Conservation (phyloP, 83 land plant species). For the Diphasiastrum complanatum region DNA sequence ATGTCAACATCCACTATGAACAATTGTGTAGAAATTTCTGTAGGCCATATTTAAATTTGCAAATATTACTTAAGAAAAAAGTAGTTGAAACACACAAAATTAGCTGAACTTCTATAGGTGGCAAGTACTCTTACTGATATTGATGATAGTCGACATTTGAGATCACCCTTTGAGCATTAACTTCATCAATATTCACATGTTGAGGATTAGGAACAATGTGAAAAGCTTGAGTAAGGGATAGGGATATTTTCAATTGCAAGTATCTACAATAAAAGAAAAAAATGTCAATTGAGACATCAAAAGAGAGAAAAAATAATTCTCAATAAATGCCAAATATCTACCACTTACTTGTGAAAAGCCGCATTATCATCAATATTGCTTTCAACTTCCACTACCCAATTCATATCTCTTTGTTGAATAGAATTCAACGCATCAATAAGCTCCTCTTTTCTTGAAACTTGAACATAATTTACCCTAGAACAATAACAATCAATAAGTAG, state of each 20-base stretch:
- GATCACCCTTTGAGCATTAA: constrained; percentile 18
- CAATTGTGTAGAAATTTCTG: no score
- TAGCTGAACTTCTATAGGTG: no score
- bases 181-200: constrained; percentile 4
- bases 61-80: no score
- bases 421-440: constrained; percentile 43
- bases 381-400: constrained; percentile 69
- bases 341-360: constrained; percentile 53
- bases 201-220: constrained; percentile 26
- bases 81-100: no score
- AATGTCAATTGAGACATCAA: neutral
- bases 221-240: constrained; percentile 47
- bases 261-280: constrained; percentile 32
- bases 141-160: constrained; percentile 34
- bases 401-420: constrained; percentile 34
- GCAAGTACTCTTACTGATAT: no score
- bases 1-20: no score
- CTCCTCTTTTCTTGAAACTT: constrained; percentile 55
- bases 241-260: constrained; percentile 37
- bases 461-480: constrained; percentile 54
- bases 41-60: no score
- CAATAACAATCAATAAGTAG: no score
- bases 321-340: neutral
- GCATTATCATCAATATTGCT: constrained; percentile 67
- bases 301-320: constrained; percentile 8